Base-by-base conservation (phyloP, 169 alveolate genomes). In the Eimeria maxima region DNA sequence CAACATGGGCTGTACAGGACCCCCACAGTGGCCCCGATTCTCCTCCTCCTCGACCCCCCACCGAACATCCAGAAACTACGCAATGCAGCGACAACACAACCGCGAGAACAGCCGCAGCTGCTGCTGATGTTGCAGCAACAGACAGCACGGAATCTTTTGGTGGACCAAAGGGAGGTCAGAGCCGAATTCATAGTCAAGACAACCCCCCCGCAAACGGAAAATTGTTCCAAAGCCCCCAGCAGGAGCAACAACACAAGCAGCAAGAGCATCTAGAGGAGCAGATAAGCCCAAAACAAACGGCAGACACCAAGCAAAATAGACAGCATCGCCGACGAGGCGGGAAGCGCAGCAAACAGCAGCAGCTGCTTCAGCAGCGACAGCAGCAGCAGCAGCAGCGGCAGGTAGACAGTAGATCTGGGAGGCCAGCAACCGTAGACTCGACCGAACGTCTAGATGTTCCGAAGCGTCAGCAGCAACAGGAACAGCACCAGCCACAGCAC, bases 381-480 rank as follows among this genome's bases (percentile, higher is more conserved):
- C 69, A 81, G 90, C 90, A 53, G 71, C 90, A 81, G 90, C 47
- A 81, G 42, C 73, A 81, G 73, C 90, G 53, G 27, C 90, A 50
- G 80, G 45, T 7, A 33, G 80, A 69, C 11, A 69, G 80, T 69
- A 47, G 29, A 38, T 14, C 33, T 65, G 71, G 74, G 38, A 50
- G 71, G 42, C 45, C 73, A 42, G 47, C 63, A 42, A 24, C 33
- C 24, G 63, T 11, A 16, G 13, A 60, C 2, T 16, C 11, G 60
- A 45, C 88, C 16, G 65, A 76, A 76, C 74, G 60, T 71, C 90
- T 11, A 38, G 90, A 47, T 10, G 42, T 5, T 4, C 90, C n/a
- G 74, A 38, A 50, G 73, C 65, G 18, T 33, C 88, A 42, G 88
- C 88, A 81, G 71, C 90, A 81, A 45, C 65, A 50, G 90, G 29